These are phyloP conservation scores for Candida insectalens DNA, from an alignment of 805 yeast species.

Conservation along the genomic window DNA sequence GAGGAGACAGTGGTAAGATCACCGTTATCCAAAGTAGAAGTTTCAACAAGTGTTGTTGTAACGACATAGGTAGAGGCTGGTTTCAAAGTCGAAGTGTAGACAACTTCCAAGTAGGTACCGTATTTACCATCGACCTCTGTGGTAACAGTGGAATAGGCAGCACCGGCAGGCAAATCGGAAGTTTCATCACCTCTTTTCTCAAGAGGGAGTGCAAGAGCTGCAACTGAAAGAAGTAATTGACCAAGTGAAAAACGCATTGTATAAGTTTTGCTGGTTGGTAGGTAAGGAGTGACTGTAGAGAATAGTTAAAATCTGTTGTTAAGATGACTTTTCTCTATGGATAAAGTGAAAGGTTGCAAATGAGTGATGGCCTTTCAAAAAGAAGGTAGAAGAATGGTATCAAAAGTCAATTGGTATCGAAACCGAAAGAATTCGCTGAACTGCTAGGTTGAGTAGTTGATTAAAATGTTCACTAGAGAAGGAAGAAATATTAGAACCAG, in stretches of 20 bases:
- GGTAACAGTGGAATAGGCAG: slow-evolving; percentile 12
- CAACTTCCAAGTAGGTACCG: slow-evolving; percentile 13
- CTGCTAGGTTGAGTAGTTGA: too few species aligned
- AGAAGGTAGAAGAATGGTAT: too few species aligned
- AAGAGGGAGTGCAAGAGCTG: not conserved
- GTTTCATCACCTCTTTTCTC: slow-evolving; percentile 1
- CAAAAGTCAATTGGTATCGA: too few species aligned
- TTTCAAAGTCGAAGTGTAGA: slow-evolving; percentile 20
- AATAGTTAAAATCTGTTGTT: too few species aligned
- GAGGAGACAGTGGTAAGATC: slow-evolving; percentile 5
- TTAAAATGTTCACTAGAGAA: too few species aligned
- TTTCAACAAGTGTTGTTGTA: slow-evolving; percentile 1
- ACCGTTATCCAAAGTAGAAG: slow-evolving; percentile 1
- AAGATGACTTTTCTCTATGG: too few species aligned
- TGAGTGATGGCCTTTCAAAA: too few species aligned
- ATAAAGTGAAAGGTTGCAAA: too few species aligned
- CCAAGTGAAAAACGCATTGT: too few species aligned
- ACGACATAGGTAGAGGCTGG: slow-evolving; percentile 14
- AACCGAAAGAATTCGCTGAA: too few species aligned
- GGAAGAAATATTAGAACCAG: too few species aligned
- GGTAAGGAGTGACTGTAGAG: not conserved
- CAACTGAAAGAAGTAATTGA: not conserved
- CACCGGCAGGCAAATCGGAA: slow-evolving; percentile 5
- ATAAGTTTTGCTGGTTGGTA: too few species aligned
- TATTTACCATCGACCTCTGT: slow-evolving; percentile 10